A percentile compares a stretch with the other conserved stretches of the same genome.
These are phyloP conservation scores for Chaetothyriales sp. DNA, from an alignment of 2,329 filamentous ascomycete genomes.

Conservation along the genomic window DNA sequence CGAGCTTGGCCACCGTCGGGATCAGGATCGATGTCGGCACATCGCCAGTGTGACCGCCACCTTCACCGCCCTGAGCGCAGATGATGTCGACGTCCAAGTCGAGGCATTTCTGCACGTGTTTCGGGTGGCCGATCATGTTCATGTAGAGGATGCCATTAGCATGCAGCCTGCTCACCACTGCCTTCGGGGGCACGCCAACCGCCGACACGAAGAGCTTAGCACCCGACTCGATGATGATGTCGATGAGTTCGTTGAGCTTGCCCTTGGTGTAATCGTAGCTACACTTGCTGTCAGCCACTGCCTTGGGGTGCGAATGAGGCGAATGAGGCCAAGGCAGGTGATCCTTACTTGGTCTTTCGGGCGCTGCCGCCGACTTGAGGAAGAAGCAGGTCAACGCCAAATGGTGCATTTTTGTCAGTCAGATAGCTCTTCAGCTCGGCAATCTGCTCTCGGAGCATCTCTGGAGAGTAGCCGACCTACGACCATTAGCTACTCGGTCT, in stretches of 20 bases:
- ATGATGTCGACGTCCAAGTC: conserved; percentile 89
- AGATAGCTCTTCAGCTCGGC: conserved; percentile 83
- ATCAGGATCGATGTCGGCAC: conserved; percentile 86
- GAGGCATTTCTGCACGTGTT: conserved; percentile 94
- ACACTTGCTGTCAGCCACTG: conserved; percentile 7
- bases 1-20: conserved; percentile 73
- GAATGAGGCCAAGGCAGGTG: background rate
- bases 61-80: conserved; percentile 95
- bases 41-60: conserved; percentile 80
- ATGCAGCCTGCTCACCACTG: conserved; percentile 83
- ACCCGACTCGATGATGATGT: conserved; percentile 84
- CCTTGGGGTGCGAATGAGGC: conserved; percentile 8
- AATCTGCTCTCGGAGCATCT: conserved; percentile 93
- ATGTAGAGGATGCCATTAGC: conserved; percentile 56
- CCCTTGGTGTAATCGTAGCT: conserved; percentile 99
- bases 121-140: conserved; percentile 99
- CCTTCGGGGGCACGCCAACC: conserved; percentile 81
- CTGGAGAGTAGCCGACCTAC: conserved; percentile 65
- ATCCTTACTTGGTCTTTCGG: conserved; percentile 72
- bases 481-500: background rate
- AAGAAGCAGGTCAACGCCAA: conserved; percentile 84
- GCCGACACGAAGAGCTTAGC: conserved; percentile 92
- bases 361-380: conserved; percentile 90
- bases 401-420: conserved; percentile 81
- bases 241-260: conserved; percentile 79